A percentile compares a stretch with the other conserved stretches of the same genome.
These are phyloP conservation scores for Melampsora larici-populina DNA, from an alignment of 1,284 basidiomycete genomes.

Conservation along the genomic window DNA sequence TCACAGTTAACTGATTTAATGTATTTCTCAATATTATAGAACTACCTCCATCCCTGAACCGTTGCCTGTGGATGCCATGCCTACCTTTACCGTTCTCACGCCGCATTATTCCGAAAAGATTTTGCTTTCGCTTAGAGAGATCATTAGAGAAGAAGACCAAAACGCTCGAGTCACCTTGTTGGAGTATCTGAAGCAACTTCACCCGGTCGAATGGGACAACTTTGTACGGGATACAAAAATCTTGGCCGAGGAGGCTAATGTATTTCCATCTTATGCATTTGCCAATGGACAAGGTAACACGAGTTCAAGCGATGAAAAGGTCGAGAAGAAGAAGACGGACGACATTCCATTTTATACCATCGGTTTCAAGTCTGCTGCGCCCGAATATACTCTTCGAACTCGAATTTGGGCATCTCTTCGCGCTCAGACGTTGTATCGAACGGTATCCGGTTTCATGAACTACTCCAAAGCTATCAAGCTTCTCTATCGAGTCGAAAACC, in stretches of 20 bases:
- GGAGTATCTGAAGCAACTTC: conserved; percentile 96
- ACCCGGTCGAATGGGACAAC: conserved; percentile 98
- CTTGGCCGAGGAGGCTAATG: conserved; percentile 87
- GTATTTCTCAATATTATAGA: background rate
- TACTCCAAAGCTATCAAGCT: conserved; percentile 99
- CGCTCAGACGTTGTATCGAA: conserved; percentile 96
- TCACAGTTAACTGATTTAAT: background rate
- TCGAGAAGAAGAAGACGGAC: conserved; percentile 70
- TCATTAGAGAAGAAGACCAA: conserved; percentile 93
- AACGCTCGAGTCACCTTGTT: conserved; percentile 89
- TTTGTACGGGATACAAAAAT: conserved; percentile 99
- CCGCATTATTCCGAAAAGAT: conserved; percentile 98
- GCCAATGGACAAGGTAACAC: conserved; percentile 45
- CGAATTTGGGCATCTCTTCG: conserved; percentile 98
- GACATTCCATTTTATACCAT: conserved; percentile 98
- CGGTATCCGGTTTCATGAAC: conserved; percentile 99
- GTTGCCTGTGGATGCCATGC: conserved; percentile 90
- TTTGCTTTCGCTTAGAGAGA: conserved; percentile 83
- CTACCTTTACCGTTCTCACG: conserved; percentile 90
- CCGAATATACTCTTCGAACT: conserved; percentile 95
- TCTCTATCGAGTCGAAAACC: conserved; percentile 98
- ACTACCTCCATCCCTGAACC: conserved; percentile 85
- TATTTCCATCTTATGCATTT: conserved; percentile 65
- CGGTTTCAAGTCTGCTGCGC: conserved; percentile 97
- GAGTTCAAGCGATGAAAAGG: conserved; percentile 69